Evolutionary conservation across 2,329 filamentous ascomycete genomes (phyloP).

Genomic region (Nothophoma quercina): DNA sequence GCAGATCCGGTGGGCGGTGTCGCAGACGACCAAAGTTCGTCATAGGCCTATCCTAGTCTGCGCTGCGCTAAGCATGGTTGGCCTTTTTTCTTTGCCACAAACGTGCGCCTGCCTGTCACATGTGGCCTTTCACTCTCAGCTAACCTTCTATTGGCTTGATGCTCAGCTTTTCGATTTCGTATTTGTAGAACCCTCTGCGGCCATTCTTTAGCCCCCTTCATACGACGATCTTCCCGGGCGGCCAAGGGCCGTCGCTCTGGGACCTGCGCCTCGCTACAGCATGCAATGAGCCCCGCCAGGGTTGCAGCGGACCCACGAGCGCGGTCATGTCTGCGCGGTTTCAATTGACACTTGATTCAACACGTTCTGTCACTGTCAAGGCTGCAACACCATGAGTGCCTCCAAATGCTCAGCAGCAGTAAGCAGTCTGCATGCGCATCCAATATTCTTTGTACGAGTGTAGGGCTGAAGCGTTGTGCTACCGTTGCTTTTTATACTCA

Average conservation of each 20-base stretch:
- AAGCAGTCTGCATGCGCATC: conserved; percentile 6
- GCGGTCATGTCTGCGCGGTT: conserved; percentile 4
- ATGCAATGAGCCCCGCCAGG: conserved; percentile 15
- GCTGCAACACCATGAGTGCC: neutral
- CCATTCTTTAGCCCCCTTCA: conserved; percentile 2
- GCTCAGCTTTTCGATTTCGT: conserved; percentile 11
- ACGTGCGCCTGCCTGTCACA: conserved; percentile 18
- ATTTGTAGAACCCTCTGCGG: conserved; percentile 4
- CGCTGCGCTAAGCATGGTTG: conserved; percentile 14
- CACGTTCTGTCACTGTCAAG: neutral
- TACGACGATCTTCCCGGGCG: conserved; percentile 8
- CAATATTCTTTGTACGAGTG: conserved; percentile 17
- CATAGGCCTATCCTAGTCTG: conserved; percentile 15
- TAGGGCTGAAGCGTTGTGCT: conserved; percentile 12
- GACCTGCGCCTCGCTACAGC: conserved; percentile 20
- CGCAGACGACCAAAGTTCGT: conserved; percentile 22
- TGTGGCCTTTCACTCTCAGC: neutral
- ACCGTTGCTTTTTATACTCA: conserved; percentile 19
- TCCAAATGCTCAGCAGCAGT: neutral
- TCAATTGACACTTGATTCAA: conserved; percentile 1
- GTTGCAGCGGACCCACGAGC: conserved; percentile 9
- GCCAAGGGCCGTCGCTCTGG: conserved; percentile 8
- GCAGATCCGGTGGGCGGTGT: conserved; percentile 33
- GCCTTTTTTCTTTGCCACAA: conserved; percentile 26
- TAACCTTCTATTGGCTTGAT: conserved; percentile 1